Evolutionary conservation across 2,329 filamentous ascomycete genomes (phyloP).

Genomic region (Elsinoe australis): DNA sequence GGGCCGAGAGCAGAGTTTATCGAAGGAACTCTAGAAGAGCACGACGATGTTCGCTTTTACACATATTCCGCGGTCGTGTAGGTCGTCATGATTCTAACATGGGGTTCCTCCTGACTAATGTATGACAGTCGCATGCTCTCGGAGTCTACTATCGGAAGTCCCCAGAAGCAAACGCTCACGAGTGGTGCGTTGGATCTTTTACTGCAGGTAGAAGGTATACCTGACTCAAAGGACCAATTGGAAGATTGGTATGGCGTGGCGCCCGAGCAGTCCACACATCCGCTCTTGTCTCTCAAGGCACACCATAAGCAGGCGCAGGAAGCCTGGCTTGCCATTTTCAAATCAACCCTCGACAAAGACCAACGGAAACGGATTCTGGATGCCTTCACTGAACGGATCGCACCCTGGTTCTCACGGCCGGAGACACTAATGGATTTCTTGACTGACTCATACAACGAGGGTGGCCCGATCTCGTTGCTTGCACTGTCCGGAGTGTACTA

Average conservation of each 20-base stretch:
- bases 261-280: constrained; percentile 60
- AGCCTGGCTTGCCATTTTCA: constrained; percentile 75
- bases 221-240: constrained; percentile 58
- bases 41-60: constrained; percentile 77
- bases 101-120: no score
- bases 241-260: constrained; percentile 59
- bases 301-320: constrained; percentile 78
- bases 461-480: constrained; percentile 78
- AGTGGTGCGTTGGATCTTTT: constrained; percentile 39
- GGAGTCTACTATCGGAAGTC: not conserved
- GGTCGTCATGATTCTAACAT: no score
- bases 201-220: constrained; percentile 61
- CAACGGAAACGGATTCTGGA: constrained; percentile 73
- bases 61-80: constrained; percentile 68
- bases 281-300: constrained; percentile 55
- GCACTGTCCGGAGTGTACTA: constrained; percentile 92
- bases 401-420: constrained; percentile 81
- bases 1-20: constrained; percentile 64
- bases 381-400: constrained; percentile 67
- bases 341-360: constrained; percentile 56
- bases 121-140: not conserved
- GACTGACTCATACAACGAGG: constrained; percentile 83
- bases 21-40: constrained; percentile 68
- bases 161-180: not conserved
- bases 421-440: constrained; percentile 93